Percentiles rank a stretch among this genome's conserved stretches.
Conservation (phyloP, 2,329 filamentous ascomycete genomes). For the Juglanconis juglandina region DNA sequence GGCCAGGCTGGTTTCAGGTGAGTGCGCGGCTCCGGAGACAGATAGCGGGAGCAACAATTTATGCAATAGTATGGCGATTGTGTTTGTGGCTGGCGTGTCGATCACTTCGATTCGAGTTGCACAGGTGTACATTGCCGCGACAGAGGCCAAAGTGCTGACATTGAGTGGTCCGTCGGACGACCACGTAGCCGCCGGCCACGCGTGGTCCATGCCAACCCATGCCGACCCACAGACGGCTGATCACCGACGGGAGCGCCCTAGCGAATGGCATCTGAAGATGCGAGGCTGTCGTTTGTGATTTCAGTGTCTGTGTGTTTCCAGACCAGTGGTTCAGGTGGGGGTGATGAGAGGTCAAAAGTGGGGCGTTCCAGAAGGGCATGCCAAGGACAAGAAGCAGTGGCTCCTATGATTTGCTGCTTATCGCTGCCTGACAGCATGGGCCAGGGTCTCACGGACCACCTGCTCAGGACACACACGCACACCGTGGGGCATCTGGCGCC, state of each 20-base stretch:
- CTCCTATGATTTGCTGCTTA: background rate
- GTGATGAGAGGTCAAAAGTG: background rate
- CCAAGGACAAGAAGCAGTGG: conserved; percentile 1
- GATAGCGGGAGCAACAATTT: background rate
- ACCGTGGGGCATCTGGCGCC: no score
- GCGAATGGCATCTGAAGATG: background rate
- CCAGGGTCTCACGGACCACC: background rate
- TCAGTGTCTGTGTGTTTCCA: background rate
- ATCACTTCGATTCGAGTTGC: background rate
- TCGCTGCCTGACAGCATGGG: background rate
- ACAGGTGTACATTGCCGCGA: background rate
- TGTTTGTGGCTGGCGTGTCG: background rate
- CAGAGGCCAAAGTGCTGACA: background rate
- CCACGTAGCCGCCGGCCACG: conserved; percentile 1
- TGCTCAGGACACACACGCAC: background rate
- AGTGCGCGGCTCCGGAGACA: background rate
- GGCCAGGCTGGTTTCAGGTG: conserved; percentile 4
- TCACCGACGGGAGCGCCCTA: background rate
- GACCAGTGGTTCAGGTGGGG: background rate
- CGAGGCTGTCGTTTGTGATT: background rate
- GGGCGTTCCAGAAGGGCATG: conserved; percentile 1
- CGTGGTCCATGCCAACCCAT: background rate
- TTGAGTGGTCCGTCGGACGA: background rate
- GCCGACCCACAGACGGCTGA: background rate
- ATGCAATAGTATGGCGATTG: background rate